Percentiles rank a stretch among this genome's conserved stretches.
Evolutionary conservation across 257 asterid genomes (phyloP).

Genomic region (Asclepias syriaca): DNA sequence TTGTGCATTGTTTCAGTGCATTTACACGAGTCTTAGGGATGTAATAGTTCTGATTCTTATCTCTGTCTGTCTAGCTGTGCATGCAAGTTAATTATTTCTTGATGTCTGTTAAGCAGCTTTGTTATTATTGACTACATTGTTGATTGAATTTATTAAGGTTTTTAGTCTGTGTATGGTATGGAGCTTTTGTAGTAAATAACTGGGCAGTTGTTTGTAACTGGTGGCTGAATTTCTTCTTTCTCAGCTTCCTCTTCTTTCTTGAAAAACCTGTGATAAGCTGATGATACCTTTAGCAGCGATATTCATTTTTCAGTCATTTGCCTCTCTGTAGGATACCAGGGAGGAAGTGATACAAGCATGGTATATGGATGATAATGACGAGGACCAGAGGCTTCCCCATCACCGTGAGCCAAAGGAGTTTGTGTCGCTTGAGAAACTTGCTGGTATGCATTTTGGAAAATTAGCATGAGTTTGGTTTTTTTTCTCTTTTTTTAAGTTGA

Average conservation of each 20-base stretch:
- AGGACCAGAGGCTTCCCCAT: conserved; percentile 94
- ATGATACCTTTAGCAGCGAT: background rate
- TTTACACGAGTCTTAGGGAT: background rate
- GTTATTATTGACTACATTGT: background rate
- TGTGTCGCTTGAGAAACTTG: conserved; percentile 81
- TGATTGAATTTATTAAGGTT: background rate
- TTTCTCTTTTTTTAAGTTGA: background rate
- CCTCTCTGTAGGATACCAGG: conserved; percentile 48
- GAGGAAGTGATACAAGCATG: conserved; percentile 88
- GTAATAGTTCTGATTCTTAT: background rate
- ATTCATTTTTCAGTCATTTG: conserved; percentile 5
- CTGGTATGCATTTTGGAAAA: conserved; percentile 39
- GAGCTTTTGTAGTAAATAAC: background rate
- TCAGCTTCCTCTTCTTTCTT: background rate
- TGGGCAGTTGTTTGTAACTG: background rate
- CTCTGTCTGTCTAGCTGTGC: background rate
- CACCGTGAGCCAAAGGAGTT: conserved; percentile 74
- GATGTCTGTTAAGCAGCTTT: background rate
- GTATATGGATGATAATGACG: conserved; percentile 90
- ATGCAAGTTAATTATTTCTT: background rate
- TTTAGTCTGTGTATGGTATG: background rate
- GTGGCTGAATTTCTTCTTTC: background rate
- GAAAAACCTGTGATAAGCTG: background rate
- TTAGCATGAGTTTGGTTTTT: background rate
- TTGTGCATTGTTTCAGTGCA: too few relatives aligned